These are phyloP conservation scores for Hordeum marinum DNA, from an alignment of 176 grass and related monocot species.

Conservation along the genomic window DNA sequence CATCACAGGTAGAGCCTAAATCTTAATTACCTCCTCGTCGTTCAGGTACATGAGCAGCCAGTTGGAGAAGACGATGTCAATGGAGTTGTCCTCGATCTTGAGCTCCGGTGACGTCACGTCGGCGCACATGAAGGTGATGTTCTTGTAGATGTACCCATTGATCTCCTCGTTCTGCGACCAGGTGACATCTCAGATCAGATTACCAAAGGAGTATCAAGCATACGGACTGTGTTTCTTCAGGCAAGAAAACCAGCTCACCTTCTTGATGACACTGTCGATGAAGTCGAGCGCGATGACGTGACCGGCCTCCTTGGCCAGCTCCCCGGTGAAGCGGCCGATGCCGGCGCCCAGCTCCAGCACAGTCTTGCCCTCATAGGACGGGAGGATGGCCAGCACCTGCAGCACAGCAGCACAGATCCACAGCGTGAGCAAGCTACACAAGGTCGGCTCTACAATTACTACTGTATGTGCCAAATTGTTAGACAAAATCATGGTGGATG, in stretches of 20 bases:
- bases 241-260: conserved; percentile 35
- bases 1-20: neutral
- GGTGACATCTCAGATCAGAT: neutral
- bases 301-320: conserved; percentile 79
- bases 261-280: conserved; percentile 97
- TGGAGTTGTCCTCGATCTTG: conserved; percentile 62
- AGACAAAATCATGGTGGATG: neutral
- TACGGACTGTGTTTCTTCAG: neutral
- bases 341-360: conserved; percentile 89
- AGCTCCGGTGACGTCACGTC: conserved; percentile 81
- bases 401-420: neutral
- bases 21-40: conserved; percentile 82
- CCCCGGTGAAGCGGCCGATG: conserved; percentile 92
- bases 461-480: neutral
- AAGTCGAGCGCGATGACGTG: conserved; percentile 92
- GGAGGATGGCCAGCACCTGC: conserved; percentile 82
- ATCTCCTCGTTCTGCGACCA: conserved; percentile 75
- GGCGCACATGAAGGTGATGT: conserved; percentile 79
- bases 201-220: neutral
- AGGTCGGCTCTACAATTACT: neutral
- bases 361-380: conserved; percentile 69
- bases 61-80: conserved; percentile 97
- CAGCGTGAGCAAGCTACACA: neutral
- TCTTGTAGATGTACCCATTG: conserved; percentile 73
- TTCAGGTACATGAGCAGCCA: conserved; percentile 97